phyloP scores from a whole-genome alignment of 305 asterid genomes.

The Rubia balearica region DNA sequence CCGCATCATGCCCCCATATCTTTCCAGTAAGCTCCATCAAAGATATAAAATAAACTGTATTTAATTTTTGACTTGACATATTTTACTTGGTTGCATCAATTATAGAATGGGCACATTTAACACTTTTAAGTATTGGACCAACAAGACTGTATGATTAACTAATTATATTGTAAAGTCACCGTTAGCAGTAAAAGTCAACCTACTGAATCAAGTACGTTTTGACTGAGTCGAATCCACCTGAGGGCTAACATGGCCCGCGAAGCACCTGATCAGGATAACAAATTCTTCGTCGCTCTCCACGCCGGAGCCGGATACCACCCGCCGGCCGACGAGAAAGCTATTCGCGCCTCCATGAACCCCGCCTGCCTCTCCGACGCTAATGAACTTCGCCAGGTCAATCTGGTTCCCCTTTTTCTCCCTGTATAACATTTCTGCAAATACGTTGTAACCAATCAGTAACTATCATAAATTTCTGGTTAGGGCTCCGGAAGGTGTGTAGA shows the following conservation, averaged over 20 bases:
- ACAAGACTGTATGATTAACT: too few relatives aligned
- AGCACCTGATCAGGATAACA: slow-evolving; percentile 26
- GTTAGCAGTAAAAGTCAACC: not conserved
- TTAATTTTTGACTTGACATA: too few relatives aligned
- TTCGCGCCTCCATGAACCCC: slow-evolving; percentile 68
- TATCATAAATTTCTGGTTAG: slow-evolving; percentile 19
- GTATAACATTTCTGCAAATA: not conserved
- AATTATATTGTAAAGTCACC: too few relatives aligned
- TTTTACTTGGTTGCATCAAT: too few relatives aligned
- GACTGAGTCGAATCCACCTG: not conserved
- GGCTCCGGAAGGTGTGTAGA: slow-evolving; percentile 64
- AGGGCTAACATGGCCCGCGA: slow-evolving; percentile 38
- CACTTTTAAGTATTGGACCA: too few relatives aligned
- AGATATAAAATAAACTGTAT: too few relatives aligned
- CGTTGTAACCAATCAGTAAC: too few relatives aligned
- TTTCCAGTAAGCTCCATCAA: too few relatives aligned
- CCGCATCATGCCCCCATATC: too few relatives aligned
- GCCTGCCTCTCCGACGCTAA: slow-evolving; percentile 79
- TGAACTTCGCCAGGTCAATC: slow-evolving; percentile 43
- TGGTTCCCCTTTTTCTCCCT: not conserved
- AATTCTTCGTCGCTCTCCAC: slow-evolving; percentile 83
- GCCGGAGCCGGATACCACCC: slow-evolving; percentile 95
- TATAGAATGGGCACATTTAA: too few relatives aligned
- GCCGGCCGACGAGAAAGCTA: slow-evolving; percentile 76
- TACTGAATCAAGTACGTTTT: not conserved